Base-by-base conservation (phyloP, 2,329 filamentous ascomycete genomes). In the Colletotrichum australisinense region DNA sequence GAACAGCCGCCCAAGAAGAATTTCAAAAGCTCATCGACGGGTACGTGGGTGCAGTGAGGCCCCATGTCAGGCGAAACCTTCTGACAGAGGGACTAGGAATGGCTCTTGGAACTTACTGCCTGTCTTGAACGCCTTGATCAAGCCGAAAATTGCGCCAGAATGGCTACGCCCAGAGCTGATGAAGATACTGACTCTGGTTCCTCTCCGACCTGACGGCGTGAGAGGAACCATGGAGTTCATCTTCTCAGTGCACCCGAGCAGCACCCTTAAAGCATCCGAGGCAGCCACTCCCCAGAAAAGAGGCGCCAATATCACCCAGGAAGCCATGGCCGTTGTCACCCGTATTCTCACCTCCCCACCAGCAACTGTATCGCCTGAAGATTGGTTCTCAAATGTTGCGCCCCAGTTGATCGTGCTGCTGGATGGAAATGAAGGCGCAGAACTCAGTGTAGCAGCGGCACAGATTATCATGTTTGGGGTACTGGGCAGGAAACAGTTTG, bases 151-250 rank as follows among this genome's bases (percentile, higher is more conserved):
- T 28, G 86, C 89, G 19, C 90, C 91, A 12, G 76, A 81, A 79
- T 93, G 90, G 90, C 84, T 94, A n/a, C 88, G 88, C 56, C 76
- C 85, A 22, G 86, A 86, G 55, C 79, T 94, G 1, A 84, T 92
- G 76, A 86, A 86, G 69, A 85, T 88, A 14, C 84, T 94, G 57
- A 90, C 91, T 1, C 79, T 86, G 14, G 78, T 94, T 11, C 92
- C 93, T 1, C 84, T 93, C 30, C 86, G 92, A 4, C 82, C 84
- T 2, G 87, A 90, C 74, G 93, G 93, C 22, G 91, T 94, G 16
- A 88, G 92, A 42, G 88, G 90, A 30, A 92, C 91, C 0, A 85
- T 94, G 74, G 92, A 94, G 78, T 94, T 94, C 78, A 86, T 94
- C 46, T 92, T 93, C 70, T 88, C 92, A 1, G 90, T 93, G 7